These are phyloP conservation scores for Kwoniella europaea DNA, from an alignment of 768 basidiomycete species.

Conservation along the genomic window DNA sequence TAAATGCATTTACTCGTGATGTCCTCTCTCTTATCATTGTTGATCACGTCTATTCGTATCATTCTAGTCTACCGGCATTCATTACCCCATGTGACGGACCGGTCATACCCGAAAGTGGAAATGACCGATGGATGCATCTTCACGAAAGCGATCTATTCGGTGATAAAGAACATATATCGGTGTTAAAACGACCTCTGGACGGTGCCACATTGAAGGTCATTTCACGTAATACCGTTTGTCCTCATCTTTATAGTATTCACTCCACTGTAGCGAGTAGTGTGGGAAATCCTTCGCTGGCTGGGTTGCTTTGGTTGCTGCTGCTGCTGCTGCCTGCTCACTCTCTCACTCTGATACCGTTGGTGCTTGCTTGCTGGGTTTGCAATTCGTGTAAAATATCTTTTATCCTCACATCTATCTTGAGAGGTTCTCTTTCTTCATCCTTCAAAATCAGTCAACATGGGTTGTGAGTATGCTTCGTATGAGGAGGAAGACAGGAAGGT, in stretches of 20 bases:
- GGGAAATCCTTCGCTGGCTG: not conserved
- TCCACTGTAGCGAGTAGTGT: not conserved
- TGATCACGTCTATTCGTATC: slow-evolving; percentile 1
- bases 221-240: slow-evolving; percentile 15
- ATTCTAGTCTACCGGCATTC: not conserved
- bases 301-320: not conserved
- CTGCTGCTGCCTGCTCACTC: not conserved
- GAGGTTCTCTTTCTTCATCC: slow-evolving; percentile 24
- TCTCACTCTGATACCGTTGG: not conserved
- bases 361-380: slow-evolving; percentile 6
- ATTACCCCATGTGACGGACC: not conserved
- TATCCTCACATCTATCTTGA: slow-evolving; percentile 12
- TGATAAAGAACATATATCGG: not conserved
- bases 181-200: not conserved
- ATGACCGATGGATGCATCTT: not conserved
- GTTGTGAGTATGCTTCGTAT: slow-evolving; percentile 33
- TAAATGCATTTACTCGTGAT: no score
- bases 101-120: slow-evolving; percentile 16
- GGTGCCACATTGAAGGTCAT: not conserved
- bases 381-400: slow-evolving; percentile 5
- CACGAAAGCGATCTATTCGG: not conserved
- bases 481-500: not conserved
- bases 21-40: slow-evolving; percentile 8
- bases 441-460: slow-evolving; percentile 44
- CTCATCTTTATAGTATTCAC: not conserved